Conservation (phyloP, 2,329 filamentous ascomycete genomes). For the Ilyonectria mors-panacis region DNA sequence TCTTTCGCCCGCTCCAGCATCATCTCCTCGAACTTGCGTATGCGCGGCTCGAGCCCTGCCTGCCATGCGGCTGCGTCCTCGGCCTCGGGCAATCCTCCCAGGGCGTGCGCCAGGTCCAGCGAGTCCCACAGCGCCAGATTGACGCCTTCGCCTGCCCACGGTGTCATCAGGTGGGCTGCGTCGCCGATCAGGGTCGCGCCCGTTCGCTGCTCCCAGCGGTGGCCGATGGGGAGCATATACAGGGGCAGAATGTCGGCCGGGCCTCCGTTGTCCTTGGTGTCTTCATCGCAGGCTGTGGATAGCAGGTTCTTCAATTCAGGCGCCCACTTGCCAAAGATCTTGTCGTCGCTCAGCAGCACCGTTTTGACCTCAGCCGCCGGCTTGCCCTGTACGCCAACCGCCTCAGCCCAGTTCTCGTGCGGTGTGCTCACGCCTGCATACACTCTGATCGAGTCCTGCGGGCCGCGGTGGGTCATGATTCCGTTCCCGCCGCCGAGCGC, state of each 20-base stretch:
- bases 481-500: slow-evolving; percentile 56
- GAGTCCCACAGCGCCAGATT: slow-evolving; percentile 68
- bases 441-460: slow-evolving; percentile 49
- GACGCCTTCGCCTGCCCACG: slow-evolving; percentile 67
- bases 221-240: slow-evolving; percentile 60
- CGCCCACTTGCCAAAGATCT: slow-evolving; percentile 47
- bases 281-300: slow-evolving; percentile 46
- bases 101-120: slow-evolving; percentile 55
- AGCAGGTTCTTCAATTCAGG: slow-evolving; percentile 48
- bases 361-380: slow-evolving; percentile 4
- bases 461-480: slow-evolving; percentile 52
- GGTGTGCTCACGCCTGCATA: slow-evolving; percentile 45
- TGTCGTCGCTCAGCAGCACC: slow-evolving; percentile 39
- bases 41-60: neutral
- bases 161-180: slow-evolving; percentile 68
- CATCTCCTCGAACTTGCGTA: slow-evolving; percentile 8
- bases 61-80: slow-evolving; percentile 2
- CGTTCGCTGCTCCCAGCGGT: slow-evolving; percentile 56
- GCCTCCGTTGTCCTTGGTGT: slow-evolving; percentile 32
- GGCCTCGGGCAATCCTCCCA: neutral
- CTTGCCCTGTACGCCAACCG: neutral
- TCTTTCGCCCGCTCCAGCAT: slow-evolving; percentile 15
- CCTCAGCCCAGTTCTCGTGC: slow-evolving; percentile 42
- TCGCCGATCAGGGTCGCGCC: slow-evolving; percentile 68
- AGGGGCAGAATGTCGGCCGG: slow-evolving; percentile 40